Conservation (phyloP, 495 filamentous ascomycete species). For the Podospora sp. region DNA sequence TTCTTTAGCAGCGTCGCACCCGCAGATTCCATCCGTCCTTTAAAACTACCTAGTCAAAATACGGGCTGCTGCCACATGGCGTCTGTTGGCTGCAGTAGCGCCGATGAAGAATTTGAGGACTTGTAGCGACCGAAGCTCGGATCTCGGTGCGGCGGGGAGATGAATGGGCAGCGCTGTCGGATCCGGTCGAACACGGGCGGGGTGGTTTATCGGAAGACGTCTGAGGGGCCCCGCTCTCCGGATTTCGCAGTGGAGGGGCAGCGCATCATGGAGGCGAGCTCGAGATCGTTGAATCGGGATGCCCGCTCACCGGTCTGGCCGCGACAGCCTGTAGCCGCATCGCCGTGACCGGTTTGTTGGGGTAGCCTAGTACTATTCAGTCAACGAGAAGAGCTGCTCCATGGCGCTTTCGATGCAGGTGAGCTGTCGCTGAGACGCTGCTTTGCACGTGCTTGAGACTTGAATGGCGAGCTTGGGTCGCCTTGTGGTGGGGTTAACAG, state of each 20-base stretch:
- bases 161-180: not conserved
- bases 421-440: not conserved
- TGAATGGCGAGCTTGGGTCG: not conserved
- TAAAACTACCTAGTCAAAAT: not conserved
- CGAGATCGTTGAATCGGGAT: not conserved
- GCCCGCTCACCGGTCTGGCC: not conserved
- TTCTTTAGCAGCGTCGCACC: not conserved
- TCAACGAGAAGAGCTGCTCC: not conserved
- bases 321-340: not conserved
- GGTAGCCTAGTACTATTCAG: slow-evolving; percentile 1
- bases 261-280: not conserved
- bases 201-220: not conserved
- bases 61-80: not conserved
- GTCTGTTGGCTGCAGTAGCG: not conserved
- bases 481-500: not conserved
- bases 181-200: not conserved
- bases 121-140: not conserved
- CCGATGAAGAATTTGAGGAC: not conserved
- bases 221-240: not conserved
- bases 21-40: not conserved
- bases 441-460: slow-evolving; percentile 15
- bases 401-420: not conserved
- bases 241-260: not conserved
- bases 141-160: slow-evolving; percentile 9
- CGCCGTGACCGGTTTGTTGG: slow-evolving; percentile 12